phyloP scores from a whole-genome alignment of 2,329 filamentous ascomycete genomes.

The Cladophialophora bantiana region DNA sequence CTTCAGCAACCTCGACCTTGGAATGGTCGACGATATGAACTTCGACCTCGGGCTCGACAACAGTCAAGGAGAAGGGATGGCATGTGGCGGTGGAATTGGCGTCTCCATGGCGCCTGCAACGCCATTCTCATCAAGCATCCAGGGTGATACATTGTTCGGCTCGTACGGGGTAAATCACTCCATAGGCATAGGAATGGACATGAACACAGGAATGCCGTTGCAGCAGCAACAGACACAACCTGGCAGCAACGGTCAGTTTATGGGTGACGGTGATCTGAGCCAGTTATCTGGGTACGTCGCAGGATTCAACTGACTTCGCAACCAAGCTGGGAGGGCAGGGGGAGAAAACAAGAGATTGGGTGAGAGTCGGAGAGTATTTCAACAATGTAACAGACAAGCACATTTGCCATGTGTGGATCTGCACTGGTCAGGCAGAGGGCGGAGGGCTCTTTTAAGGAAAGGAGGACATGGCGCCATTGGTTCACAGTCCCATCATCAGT shows the following conservation, averaged over 20 bases:
- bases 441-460: conserved; percentile 5
- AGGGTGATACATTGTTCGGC: conserved; percentile 26
- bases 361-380: background rate
- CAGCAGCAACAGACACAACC: conserved; percentile 20
- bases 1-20: conserved; percentile 39
- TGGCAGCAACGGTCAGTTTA: conserved; percentile 18
- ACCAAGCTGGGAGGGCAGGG: background rate
- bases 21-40: conserved; percentile 35
- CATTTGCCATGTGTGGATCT: background rate
- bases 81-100: background rate
- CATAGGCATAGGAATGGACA: conserved; percentile 23
- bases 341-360: no score
- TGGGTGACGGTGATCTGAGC: conserved; percentile 34
- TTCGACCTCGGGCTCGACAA: conserved; percentile 32
- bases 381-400: conserved; percentile 4
- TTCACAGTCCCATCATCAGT: background rate
- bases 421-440: conserved; percentile 13
- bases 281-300: conserved; percentile 34
- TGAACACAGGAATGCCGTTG: conserved; percentile 5
- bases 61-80: conserved; percentile 9
- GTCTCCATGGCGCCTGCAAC: conserved; percentile 12
- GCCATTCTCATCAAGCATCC: conserved; percentile 31
- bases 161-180: conserved; percentile 21
- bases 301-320: conserved; percentile 25
- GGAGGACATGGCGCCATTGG: background rate